Evolutionary conservation across 139 green algal genomes (phyloP).

Genomic region (Chlorella sp.): DNA sequence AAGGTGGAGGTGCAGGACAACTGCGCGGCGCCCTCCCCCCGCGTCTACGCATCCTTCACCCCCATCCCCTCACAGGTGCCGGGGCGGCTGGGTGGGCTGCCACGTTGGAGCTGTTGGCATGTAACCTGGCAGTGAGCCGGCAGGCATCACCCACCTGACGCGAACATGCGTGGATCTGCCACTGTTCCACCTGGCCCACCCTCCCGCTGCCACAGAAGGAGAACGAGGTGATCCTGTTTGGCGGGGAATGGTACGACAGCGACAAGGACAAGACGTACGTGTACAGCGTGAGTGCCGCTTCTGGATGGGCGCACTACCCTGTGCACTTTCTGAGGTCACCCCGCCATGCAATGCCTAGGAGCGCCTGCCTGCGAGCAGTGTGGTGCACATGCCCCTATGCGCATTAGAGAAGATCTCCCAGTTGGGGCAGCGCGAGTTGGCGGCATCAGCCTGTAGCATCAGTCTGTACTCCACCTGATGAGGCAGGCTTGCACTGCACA

Average conservation of each 20-base stretch:
- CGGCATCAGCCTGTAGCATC: too few species aligned
- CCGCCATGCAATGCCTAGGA: too few species aligned
- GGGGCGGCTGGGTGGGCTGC: not conserved
- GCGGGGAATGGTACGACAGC: constrained; percentile 90
- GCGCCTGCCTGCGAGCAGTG: too few species aligned
- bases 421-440: too few species aligned
- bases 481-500: too few species aligned
- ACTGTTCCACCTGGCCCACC: not conserved
- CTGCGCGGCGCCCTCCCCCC: constrained; percentile 69
- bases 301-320: too few species aligned
- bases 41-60: constrained; percentile 76
- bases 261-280: constrained; percentile 78
- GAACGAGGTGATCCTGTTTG: constrained; percentile 87
- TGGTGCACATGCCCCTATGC: too few species aligned
- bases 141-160: too few species aligned
- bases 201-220: constrained; percentile 36
- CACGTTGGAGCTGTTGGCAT: not conserved
- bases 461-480: too few species aligned
- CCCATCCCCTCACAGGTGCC: constrained; percentile 17
- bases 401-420: too few species aligned
- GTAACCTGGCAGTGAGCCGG: not conserved
- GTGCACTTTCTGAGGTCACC: too few species aligned
- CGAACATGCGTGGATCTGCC: not conserved
- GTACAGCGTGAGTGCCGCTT: constrained; percentile 67
- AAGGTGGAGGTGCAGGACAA: constrained; percentile 56